Evolutionary conservation across 164 flowering plant species (phyloP), one percentile per base, ranked within the genome.

Genomic region (Platanus orientalis): DNA sequence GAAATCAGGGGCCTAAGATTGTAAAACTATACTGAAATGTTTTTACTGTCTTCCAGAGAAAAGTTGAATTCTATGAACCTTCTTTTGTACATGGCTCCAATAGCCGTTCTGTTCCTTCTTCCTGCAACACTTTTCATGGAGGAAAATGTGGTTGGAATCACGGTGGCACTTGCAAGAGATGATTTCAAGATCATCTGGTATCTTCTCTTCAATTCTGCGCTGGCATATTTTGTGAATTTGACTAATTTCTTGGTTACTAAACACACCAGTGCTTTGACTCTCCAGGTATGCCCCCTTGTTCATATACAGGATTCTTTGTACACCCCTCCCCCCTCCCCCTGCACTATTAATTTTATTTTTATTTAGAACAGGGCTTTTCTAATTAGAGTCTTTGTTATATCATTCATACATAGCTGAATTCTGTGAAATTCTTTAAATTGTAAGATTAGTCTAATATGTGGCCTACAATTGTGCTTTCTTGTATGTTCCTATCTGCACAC

Each of bases 191-290:
- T 86, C 5, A 17, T 79, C 11, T 80, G 78, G 81, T 80, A 79
- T 67, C 80, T 86, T 59, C 74, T 83, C 48, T 77, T 86, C 80
- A 86, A 86, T 80, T 83, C 89, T 9, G 53, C 83, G 0, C 48
- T 81, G 53, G 92, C 92, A 14, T 84, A 77, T 68, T 80, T 79
- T 62, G 87, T 78, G 21, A 83, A 85, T 65, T 74, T 85, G 79
- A 79, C 83, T 62, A 86, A 86, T 54, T 84, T 86, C 76, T 75
- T 86, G 85, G 91, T 86, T 63, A 83, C 91, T 7, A 84, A 84
- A 49, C 87, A 84, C 76, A 86, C 92, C 24, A 86, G 89, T 59
- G 92, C 89, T 36, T 76, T 86, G 75, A 86, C 89, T 54, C 87
- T 86, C 60, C 89, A 83, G 87, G 86, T 86, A 76, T 62, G 65